Evolutionary conservation across 768 basidiomycete genomes (phyloP), one percentile per base, ranked within the genome.

Genomic region (Asterophora parasitica): DNA sequence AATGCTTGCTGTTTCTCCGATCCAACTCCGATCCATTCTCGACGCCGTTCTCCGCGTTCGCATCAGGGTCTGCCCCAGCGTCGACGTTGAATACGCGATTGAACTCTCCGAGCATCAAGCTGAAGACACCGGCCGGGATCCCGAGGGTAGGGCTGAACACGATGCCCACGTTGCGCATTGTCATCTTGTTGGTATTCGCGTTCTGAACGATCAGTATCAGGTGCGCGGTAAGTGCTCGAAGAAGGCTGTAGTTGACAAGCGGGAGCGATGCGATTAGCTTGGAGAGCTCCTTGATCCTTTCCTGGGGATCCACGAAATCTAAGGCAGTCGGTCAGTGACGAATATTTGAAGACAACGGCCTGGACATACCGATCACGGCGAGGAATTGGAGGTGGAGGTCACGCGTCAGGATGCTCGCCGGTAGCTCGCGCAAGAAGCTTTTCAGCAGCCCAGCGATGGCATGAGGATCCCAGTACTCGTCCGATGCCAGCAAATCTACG

Each of bases 81-180:
- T 78, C 83, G 43, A 92, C 90, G 58, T 92, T 92, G 74, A 96
- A 96, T 16, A 95, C 92, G 12, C 83, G 79, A 56, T 90, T 91
- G 69, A 94, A 97, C 63, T 96, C 91, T 48, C 82, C 85, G 26
- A 98, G 78, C 83, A 98, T 91, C 53, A 96, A 70, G 60, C 90
- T 92, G 67, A 98, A 94, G 35, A 97, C 89, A 6, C 92, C 92
- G 3, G 95, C 95, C n/a, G 95, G 95, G 57, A 99, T 96, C 36
- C 92, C 93, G 10, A 99, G 74, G 0, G 96, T 98, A 2, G 96
- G 96, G 55, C 92, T 94, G 70, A 98, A 97, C 17, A 98, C 95
- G 51, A 99, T 98, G 13, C 95, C 94, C 20, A 99, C 92, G 63
- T 99, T 99, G 38, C 95, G 83, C 81, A 98, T 85, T 34, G 88